Evolutionary conservation across 345 rosid species (phyloP).

Genomic region (rapeseed (Brassica napus)): Da-Ae NC_063451.1:42059001-42059500

Average conservation of each 20-base stretch:
- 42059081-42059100: constrained; percentile 1
- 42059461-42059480: background rate
- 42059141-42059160: constrained; percentile 93
- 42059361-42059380: constrained; percentile 81
- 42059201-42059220: constrained; percentile 81
- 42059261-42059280: background rate
- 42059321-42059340: constrained; percentile 97
- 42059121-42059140: constrained; percentile 87
- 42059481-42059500: background rate
- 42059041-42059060: background rate
- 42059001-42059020: constrained; percentile 98
- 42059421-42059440: constrained; percentile 94
- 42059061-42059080: constrained; percentile 5
- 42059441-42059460: background rate
- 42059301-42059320: constrained; percentile 79
- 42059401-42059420: constrained; percentile 96
- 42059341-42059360: constrained; percentile 95
- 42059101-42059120: constrained; percentile 86
- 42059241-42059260: background rate
- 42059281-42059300: background rate
- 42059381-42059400: constrained; percentile 93
- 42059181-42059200: constrained; percentile 99
- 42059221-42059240: constrained; percentile 56
- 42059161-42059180: constrained; percentile 96
- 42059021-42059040: constrained; percentile 33